phyloP scores from a whole-genome alignment of 2,329 filamentous ascomycete genomes.

The Hansfordia pulvinata region DNA sequence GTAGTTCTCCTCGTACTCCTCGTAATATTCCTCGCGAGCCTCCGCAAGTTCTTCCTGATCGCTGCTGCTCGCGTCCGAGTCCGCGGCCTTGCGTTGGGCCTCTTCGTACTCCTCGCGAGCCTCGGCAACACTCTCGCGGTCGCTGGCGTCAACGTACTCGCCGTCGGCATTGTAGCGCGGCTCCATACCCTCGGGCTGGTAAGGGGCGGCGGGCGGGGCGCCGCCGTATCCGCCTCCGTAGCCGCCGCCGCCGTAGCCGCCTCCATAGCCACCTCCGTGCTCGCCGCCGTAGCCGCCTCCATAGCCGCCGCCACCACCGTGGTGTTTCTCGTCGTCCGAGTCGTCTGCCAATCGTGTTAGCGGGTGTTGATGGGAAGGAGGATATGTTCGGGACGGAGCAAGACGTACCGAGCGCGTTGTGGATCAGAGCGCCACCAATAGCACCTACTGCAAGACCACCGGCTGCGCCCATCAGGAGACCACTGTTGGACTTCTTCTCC shows the following conservation, averaged over 20 bases:
- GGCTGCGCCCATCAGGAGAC: slow-evolving; percentile 42
- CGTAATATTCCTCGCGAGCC: slow-evolving; percentile 1
- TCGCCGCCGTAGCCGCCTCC: slow-evolving; percentile 6
- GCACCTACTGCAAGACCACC: slow-evolving; percentile 44
- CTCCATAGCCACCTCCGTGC: slow-evolving; percentile 2
- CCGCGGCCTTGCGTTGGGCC: slow-evolving; percentile 21
- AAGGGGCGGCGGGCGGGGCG: slow-evolving; percentile 18
- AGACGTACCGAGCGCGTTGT: slow-evolving; percentile 37
- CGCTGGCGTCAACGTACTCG: slow-evolving; percentile 25
- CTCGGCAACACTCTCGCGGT: slow-evolving; percentile 25
- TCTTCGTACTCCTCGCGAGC: slow-evolving; percentile 29
- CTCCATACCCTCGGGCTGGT: no score
- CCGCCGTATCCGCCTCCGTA: no score
- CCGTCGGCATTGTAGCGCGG: slow-evolving; percentile 25
- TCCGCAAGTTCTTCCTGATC: slow-evolving; percentile 38
- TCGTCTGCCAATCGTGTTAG: slow-evolving; percentile 4
- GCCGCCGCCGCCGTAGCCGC: slow-evolving; percentile 2
- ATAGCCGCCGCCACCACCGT: slow-evolving; percentile 7
- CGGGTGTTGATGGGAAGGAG: slow-evolving; percentile 3
- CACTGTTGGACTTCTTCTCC: slow-evolving; percentile 32
- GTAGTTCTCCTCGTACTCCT: slow-evolving; percentile 1
- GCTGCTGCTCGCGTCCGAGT: slow-evolving; percentile 34
- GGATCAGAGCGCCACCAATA: slow-evolving; percentile 42
- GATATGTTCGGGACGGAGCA: slow-evolving; percentile 10
- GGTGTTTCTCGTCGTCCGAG: slow-evolving; percentile 6